A percentile compares a stretch with the other conserved stretches of the same genome.
Evolutionary conservation across 2,329 filamentous ascomycete genomes (phyloP).

Genomic region (Ophiocordyceps sinensis): DNA sequence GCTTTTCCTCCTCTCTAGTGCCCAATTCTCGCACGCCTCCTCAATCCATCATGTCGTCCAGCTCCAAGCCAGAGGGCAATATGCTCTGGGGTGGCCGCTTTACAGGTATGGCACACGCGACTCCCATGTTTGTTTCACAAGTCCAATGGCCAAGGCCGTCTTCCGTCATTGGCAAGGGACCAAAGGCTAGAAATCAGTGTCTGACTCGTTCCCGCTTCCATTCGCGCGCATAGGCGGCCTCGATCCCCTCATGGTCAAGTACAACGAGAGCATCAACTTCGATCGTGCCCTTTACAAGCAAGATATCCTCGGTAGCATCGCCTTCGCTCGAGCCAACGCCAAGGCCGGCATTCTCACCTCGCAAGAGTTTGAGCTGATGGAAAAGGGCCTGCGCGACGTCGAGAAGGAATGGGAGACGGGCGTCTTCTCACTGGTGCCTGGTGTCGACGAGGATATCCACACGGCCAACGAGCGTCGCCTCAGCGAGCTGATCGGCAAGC

Average conservation of each 20-base stretch:
- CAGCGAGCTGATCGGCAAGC: conserved; percentile 75
- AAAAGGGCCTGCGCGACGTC: conserved; percentile 50
- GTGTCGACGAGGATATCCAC: conserved; percentile 47
- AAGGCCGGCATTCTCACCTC: conserved; percentile 59
- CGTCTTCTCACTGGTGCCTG: conserved; percentile 35
- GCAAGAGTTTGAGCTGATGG: conserved; percentile 60
- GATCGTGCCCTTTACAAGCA: conserved; percentile 66
- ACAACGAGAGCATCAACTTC: conserved; percentile 70
- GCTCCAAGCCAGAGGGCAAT: conserved; percentile 12
- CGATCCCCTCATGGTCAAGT: conserved; percentile 74
- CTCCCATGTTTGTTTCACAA: not conserved
- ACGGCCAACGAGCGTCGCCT: conserved; percentile 59
- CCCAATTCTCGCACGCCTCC: too few relatives aligned
- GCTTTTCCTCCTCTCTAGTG: too few relatives aligned
- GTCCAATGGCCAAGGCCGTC: not conserved
- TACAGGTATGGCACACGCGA: conserved; percentile 22
- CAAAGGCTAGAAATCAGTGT: too few relatives aligned
- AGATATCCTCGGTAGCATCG: conserved; percentile 68
- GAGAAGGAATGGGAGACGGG: conserved; percentile 37
- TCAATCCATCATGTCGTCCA: conserved; percentile 11
- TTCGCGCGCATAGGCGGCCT: conserved; percentile 44
- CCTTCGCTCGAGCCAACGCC: conserved; percentile 67
- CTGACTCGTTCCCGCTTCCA: conserved; percentile 4
- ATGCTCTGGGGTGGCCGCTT: conserved; percentile 35
- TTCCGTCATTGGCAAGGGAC: too few relatives aligned